These are phyloP conservation scores for Atalantia buxifolia DNA, from an alignment of 345 rosid genomes.

Conservation along the genomic window DNA sequence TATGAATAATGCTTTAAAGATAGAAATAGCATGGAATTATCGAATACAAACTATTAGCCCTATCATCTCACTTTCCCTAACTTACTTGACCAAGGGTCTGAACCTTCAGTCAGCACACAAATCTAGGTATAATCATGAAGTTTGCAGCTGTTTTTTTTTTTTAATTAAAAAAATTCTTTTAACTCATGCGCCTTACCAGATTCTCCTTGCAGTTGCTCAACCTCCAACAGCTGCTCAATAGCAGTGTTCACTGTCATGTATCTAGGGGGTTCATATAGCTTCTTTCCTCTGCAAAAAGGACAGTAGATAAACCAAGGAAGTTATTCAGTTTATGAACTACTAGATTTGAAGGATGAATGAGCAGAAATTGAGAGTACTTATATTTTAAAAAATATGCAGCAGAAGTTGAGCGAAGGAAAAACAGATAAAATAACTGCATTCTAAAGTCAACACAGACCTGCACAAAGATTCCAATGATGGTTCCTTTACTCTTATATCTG, in stretches of 20 bases:
- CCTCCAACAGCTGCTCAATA: conserved; percentile 87
- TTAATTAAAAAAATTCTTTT: neutral
- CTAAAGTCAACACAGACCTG: conserved; percentile 38
- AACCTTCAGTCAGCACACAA: neutral
- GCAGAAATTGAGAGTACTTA: neutral
- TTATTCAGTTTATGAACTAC: conserved; percentile 4
- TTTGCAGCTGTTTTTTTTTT: neutral
- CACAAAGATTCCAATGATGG: conserved; percentile 86
- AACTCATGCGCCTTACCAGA: conserved; percentile 39
- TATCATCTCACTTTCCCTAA: neutral
- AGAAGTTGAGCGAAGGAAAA: neutral
- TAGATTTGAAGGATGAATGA: neutral
- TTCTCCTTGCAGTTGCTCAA: conserved; percentile 54
- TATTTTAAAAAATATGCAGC: no score
- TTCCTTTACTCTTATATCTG: conserved; percentile 93
- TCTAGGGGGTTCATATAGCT: conserved; percentile 82
- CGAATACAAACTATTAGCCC: neutral
- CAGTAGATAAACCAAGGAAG: neutral
- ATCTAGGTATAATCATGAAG: neutral
- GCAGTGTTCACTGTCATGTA: conserved; percentile 84
- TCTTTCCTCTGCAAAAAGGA: conserved; percentile 57
- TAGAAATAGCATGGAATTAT: neutral
- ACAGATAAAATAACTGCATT: neutral
- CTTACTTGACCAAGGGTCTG: neutral
- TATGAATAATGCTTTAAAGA: neutral